Conservation (phyloP, 768 basidiomycete species). For the Podaxis pistillaris region DNA sequence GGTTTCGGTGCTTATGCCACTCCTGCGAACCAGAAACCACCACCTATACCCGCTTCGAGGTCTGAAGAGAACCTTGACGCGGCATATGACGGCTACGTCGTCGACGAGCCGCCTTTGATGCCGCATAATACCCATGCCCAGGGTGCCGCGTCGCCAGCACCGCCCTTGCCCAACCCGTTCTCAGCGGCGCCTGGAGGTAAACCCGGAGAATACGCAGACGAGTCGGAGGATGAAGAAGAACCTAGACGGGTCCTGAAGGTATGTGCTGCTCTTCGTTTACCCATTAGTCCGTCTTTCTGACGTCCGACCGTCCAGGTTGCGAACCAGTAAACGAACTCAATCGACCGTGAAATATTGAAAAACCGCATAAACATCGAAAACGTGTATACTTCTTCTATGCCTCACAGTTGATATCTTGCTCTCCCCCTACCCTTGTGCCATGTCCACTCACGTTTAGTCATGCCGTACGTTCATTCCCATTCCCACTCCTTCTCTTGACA, state of each 20-base stretch:
- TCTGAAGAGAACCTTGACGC: constrained; percentile 17
- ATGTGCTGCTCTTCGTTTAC: constrained; percentile 7
- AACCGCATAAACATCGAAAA: not conserved
- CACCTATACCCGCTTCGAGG: not conserved
- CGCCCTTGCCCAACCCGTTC: constrained; percentile 21
- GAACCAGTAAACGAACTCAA: constrained; percentile 20
- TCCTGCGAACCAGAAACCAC: not conserved
- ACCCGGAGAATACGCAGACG: constrained; percentile 21
- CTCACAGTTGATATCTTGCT: not conserved
- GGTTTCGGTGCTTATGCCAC: not conserved
- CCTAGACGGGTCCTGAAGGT: constrained; percentile 34
- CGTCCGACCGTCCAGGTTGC: constrained; percentile 22
- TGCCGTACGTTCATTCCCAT: not conserved
- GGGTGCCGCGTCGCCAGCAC: not conserved
- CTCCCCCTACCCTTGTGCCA: not conserved
- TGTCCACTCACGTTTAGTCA: not conserved
- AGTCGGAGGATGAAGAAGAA: constrained; percentile 25
- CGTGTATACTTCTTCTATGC: not conserved
- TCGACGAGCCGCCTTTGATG: constrained; percentile 12
- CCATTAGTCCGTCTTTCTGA: not conserved
- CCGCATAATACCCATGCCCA: not conserved
- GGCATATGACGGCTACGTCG: constrained; percentile 36
- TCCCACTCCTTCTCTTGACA: not conserved
- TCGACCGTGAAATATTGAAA: not conserved
- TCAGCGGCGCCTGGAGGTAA: constrained; percentile 15